phyloP scores from a whole-genome alignment of 2,329 filamentous ascomycete genomes.

The Mollisia scopiformis region DNA sequence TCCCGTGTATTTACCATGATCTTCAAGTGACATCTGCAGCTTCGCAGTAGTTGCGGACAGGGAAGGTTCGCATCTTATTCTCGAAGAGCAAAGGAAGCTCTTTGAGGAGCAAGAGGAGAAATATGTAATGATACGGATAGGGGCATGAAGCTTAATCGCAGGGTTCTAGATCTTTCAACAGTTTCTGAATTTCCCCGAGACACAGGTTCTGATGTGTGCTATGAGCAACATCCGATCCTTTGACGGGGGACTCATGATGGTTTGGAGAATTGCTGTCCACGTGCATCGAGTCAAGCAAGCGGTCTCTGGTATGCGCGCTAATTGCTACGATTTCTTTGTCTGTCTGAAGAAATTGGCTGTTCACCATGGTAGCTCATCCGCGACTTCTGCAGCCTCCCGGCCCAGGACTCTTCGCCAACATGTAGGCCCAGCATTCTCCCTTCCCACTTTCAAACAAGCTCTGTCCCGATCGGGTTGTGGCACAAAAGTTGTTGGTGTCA shows the following conservation, averaged over 20 bases:
- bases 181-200: conserved; percentile 8
- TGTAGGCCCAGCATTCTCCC: conserved; percentile 27
- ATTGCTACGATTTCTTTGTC: conserved; percentile 48
- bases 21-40: conserved; percentile 45
- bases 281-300: conserved; percentile 58
- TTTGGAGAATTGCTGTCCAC: conserved; percentile 42
- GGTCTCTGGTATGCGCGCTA: conserved; percentile 26
- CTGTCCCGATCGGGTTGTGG: conserved; percentile 33
- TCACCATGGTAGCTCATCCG: conserved; percentile 38
- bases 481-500: conserved; percentile 35
- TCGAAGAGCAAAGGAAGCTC: conserved; percentile 44
- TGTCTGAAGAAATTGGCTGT: conserved; percentile 37
- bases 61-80: conserved; percentile 39
- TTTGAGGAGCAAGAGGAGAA: conserved; percentile 28
- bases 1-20: conserved; percentile 27
- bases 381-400: conserved; percentile 52
- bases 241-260: conserved; percentile 10
- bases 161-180: conserved; percentile 15
- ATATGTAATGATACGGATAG: conserved; percentile 32
- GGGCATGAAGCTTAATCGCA: conserved; percentile 27
- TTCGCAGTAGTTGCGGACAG: conserved; percentile 38
- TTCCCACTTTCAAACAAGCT: conserved; percentile 37
- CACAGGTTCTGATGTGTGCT: conserved; percentile 4
- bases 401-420: conserved; percentile 36
- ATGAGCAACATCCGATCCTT: conserved; percentile 9